A percentile compares a stretch with the other conserved stretches of the same genome.
Conservation (phyloP, 208 protist species). For the Cochliopodium minus region DNA sequence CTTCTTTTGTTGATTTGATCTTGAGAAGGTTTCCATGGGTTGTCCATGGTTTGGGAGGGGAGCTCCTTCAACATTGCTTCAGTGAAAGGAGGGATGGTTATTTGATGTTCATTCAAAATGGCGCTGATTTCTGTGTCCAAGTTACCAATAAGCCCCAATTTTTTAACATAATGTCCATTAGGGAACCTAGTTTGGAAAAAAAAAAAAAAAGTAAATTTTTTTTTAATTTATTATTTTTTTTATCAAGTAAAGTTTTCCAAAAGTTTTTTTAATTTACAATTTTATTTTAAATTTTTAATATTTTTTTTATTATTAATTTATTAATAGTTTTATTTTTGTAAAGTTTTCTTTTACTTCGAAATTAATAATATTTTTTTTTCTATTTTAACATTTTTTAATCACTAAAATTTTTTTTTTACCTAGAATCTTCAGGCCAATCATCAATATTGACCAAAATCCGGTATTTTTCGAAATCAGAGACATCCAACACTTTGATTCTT, state of each 20-base stretch:
- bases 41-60: not conserved
- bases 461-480: conserved; percentile 10
- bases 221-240: no score
- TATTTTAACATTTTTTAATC: no score
- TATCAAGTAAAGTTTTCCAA: no score
- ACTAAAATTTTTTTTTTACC: no score
- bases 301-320: no score
- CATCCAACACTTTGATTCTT: conserved; percentile 1
- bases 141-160: conserved; percentile 32
- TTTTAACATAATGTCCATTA: conserved; percentile 29
- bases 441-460: conserved; percentile 36
- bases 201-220: no score
- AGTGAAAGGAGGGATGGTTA: conserved; percentile 5
- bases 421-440: conserved; percentile 22
- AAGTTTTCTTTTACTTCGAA: no score
- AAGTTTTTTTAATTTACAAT: no score
- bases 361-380: no score
- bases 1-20: conserved; percentile 20
- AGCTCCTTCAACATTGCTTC: conserved; percentile 1
- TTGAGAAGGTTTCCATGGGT: conserved; percentile 13
- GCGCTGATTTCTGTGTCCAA: conserved; percentile 25
- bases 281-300: no score
- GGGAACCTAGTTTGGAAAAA: conserved; percentile 25
- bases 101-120: conserved; percentile 30
- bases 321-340: no score